A percentile compares a stretch with the other conserved stretches of the same genome.
phyloP scores from a whole-genome alignment of 2,329 filamentous ascomycete genomes.

The Aaosphaeria arxii region DNA sequence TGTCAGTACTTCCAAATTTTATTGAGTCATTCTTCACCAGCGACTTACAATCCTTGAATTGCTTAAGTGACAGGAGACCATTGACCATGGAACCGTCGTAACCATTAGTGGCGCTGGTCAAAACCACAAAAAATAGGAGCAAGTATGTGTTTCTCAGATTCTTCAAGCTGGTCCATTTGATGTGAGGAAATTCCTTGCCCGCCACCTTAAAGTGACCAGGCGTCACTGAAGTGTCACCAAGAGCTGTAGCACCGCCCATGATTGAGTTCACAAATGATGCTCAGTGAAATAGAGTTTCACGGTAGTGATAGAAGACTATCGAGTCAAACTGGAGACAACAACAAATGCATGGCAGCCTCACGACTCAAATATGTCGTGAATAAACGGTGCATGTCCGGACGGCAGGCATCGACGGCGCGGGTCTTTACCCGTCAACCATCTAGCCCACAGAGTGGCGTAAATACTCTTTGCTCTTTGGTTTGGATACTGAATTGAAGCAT shows the following conservation, averaged over 20 bases:
- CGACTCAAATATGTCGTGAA: no score
- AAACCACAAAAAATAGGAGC: conserved; percentile 16
- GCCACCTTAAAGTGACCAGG: conserved; percentile 15
- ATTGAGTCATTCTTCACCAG: neutral
- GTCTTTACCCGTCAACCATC: conserved; percentile 15
- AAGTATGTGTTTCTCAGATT: conserved; percentile 14
- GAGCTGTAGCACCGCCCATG: neutral
- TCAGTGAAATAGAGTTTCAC: no score
- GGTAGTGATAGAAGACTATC: no score
- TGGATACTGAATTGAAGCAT: neutral
- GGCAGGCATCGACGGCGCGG: conserved; percentile 1
- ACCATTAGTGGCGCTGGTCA: conserved; percentile 17
- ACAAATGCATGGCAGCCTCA: no score
- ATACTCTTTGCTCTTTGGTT: neutral
- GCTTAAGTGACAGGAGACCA: conserved; percentile 19
- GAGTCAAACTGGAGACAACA: no score
- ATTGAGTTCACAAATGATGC: no score
- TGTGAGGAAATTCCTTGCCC: conserved; percentile 13
- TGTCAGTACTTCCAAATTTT: neutral
- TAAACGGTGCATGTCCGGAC: no score
- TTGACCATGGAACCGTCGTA: conserved; percentile 23
- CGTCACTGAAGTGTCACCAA: conserved; percentile 7
- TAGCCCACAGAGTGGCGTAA: conserved; percentile 6
- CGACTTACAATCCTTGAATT: conserved; percentile 12
- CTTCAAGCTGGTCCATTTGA: conserved; percentile 11